These are phyloP conservation scores for Lizonia empirigonia DNA, from an alignment of 2,329 filamentous ascomycete species.

Conservation along the genomic window DNA sequence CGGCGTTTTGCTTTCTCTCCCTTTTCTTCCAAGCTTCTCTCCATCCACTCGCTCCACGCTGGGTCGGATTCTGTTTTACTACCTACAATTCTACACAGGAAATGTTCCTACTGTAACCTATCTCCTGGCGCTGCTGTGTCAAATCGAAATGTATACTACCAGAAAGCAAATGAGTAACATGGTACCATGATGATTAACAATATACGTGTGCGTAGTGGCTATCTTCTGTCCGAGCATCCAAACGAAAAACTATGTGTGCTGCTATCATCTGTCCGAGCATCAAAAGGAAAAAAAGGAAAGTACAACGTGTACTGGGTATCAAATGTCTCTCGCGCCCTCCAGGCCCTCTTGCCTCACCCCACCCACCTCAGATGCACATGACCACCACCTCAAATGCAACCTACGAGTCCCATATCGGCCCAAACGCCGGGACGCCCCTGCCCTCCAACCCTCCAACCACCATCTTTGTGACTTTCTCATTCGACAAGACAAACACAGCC, in stretches of 20 bases:
- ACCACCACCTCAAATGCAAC: neutral
- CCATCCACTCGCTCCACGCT: constrained; percentile 9
- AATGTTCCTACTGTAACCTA: constrained; percentile 5
- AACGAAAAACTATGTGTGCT: too few species aligned
- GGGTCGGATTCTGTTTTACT: constrained; percentile 26
- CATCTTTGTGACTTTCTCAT: constrained; percentile 69
- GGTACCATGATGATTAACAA: too few species aligned
- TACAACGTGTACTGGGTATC: neutral
- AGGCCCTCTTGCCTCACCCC: too few species aligned
- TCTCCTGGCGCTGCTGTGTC: neutral
- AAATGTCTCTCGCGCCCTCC: too few species aligned
- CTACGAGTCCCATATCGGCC: constrained; percentile 74
- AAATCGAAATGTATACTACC: neutral
- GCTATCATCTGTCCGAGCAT: constrained; percentile 10
- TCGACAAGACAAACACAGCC: constrained; percentile 75
- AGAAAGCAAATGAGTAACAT: too few species aligned
- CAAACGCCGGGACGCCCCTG: constrained; percentile 69
- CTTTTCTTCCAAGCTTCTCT: constrained; percentile 23
- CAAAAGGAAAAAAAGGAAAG: neutral
- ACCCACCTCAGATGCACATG: too few species aligned
- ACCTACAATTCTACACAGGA: too few species aligned
- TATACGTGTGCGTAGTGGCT: too few species aligned
- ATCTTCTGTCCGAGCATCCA: too few species aligned
- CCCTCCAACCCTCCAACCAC: constrained; percentile 72
- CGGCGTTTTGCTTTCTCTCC: constrained; percentile 29